Conservation (phyloP, 1,284 basidiomycete genomes). For the Marasmius sp. region DNA sequence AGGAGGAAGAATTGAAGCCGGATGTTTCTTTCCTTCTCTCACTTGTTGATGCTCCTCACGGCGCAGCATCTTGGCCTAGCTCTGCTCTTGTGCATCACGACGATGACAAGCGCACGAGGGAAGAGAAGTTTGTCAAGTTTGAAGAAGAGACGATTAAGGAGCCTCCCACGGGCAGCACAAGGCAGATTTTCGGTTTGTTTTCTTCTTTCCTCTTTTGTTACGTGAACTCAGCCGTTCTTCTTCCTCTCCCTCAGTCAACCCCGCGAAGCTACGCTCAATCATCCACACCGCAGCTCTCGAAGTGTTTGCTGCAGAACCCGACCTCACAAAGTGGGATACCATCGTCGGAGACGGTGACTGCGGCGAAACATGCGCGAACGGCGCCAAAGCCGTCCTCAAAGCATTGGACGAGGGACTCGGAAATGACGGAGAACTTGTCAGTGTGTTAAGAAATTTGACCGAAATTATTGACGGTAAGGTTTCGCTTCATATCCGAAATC, state of each 20-base stretch:
- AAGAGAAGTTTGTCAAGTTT: constrained; percentile 6
- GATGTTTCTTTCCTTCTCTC: constrained; percentile 15
- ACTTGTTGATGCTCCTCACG: constrained; percentile 39
- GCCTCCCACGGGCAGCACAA: neutral
- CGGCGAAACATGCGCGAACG: constrained; percentile 30
- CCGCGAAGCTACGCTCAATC: constrained; percentile 16
- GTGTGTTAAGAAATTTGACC: constrained; percentile 8
- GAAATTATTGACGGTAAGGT: constrained; percentile 14
- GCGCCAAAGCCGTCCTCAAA: constrained; percentile 23
- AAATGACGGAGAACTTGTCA: constrained; percentile 13
- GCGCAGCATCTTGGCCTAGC: constrained; percentile 38
- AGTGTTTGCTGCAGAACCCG: constrained; percentile 35
- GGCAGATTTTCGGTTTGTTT: neutral
- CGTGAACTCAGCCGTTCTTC: neutral
- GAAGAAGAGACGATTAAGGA: neutral
- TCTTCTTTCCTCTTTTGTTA: neutral
- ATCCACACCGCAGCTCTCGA: constrained; percentile 30
- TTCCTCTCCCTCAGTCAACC: constrained; percentile 11
- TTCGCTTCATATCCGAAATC: neutral
- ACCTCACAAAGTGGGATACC: constrained; percentile 43
- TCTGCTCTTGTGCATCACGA: constrained; percentile 20
- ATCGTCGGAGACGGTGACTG: constrained; percentile 36
- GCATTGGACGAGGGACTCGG: constrained; percentile 10
- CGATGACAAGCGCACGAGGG: neutral
- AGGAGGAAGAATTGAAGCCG: constrained; percentile 12